Percentiles rank a stretch among this genome's conserved stretches.
Evolutionary conservation across 1,139 yeast species (phyloP).

Genomic region (Pichia sp.): DNA sequence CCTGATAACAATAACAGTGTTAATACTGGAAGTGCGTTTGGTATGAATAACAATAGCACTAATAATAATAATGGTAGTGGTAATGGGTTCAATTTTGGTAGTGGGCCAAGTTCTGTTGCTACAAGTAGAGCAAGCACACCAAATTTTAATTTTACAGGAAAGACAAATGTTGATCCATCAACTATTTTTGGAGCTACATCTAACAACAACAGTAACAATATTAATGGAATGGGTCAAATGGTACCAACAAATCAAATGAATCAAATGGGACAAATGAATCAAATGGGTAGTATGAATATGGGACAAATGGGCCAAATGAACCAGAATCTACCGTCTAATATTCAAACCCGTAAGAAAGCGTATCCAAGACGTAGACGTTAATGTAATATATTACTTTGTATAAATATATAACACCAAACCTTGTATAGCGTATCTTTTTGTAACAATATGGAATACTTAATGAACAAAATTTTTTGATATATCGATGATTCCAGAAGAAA

Average conservation of each 20-base stretch:
- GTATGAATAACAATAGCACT: background rate
- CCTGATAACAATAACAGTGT: background rate
- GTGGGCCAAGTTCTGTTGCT: constrained; percentile 6
- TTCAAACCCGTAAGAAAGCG: constrained; percentile 8
- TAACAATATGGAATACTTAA: background rate
- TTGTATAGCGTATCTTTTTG: background rate
- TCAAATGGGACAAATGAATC: background rate
- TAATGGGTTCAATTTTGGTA: constrained; percentile 2
- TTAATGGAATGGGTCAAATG: background rate
- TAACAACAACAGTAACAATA: background rate
- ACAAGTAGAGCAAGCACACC: constrained; percentile 25
- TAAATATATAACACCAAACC: background rate
- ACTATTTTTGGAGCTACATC: constrained; percentile 19
- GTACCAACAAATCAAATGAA: background rate
- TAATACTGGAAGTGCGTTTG: background rate
- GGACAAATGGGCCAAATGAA: background rate
- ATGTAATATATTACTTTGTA: background rate
- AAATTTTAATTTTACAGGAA: constrained; percentile 26
- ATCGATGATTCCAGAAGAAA: background rate
- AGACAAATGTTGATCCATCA: constrained; percentile 23
- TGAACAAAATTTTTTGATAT: background rate
- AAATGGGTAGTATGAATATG: background rate
- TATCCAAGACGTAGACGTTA: constrained; percentile 9
- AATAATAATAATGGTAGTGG: background rate
- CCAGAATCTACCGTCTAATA: background rate